These are phyloP conservation scores for Sclerotinia nivalis DNA, from an alignment of 2,329 filamentous ascomycete genomes.

Conservation along the genomic window DNA sequence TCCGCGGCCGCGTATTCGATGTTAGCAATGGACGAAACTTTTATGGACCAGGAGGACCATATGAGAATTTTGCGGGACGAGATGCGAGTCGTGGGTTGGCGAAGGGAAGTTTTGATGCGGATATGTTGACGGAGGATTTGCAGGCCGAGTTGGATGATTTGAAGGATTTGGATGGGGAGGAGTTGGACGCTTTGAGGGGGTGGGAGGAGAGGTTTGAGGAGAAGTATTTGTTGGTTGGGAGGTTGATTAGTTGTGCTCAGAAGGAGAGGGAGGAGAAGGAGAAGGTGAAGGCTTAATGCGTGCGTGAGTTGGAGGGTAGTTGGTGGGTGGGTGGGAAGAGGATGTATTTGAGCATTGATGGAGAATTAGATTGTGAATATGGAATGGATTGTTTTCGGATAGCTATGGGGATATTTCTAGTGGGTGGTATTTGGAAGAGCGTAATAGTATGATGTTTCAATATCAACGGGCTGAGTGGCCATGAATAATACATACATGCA, in stretches of 20 bases:
- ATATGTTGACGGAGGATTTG: slow-evolving; percentile 91
- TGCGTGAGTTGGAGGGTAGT: background rate
- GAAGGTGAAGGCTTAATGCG: slow-evolving; percentile 13
- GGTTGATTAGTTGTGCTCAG: slow-evolving; percentile 68
- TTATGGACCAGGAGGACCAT: slow-evolving; percentile 93
- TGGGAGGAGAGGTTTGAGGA: slow-evolving; percentile 94
- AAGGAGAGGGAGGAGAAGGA: slow-evolving; percentile 47
- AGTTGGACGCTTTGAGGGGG: slow-evolving; percentile 78
- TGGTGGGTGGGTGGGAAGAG: background rate
- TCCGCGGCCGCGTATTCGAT: slow-evolving; percentile 89
- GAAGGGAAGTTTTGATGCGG: slow-evolving; percentile 88
- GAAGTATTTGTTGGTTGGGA: slow-evolving; percentile 95
- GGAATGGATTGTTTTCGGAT: background rate
- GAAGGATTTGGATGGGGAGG: slow-evolving; percentile 68
- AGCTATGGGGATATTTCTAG: background rate
- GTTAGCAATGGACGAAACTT: slow-evolving; percentile 86
- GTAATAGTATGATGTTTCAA: background rate
- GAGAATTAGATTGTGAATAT: background rate
- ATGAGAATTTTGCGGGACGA: slow-evolving; percentile 92
- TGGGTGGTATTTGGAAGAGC: background rate
- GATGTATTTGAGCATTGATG: background rate
- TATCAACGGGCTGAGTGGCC: background rate
- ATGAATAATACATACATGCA: background rate
- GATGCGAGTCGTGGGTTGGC: slow-evolving; percentile 89
- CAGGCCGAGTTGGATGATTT: slow-evolving; percentile 79